phyloP scores from a whole-genome alignment of 495 filamentous ascomycete species.

The Xanthoparmelia taractica region DNA sequence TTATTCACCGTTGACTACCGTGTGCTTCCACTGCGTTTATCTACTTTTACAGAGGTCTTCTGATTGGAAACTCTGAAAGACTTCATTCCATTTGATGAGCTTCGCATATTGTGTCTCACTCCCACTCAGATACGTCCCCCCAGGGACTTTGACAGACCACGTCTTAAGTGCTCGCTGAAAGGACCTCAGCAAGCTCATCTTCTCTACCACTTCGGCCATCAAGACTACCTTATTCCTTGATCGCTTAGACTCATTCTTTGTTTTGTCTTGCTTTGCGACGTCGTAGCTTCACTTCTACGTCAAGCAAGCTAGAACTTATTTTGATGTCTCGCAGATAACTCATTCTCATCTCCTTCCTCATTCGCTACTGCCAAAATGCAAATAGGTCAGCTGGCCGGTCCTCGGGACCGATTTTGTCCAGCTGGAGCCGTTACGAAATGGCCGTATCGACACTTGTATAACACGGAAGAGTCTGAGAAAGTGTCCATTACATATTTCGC shows the following conservation, averaged over 20 bases:
- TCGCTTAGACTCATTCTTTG: neutral
- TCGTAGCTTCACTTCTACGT: neutral
- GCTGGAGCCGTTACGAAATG: slow-evolving; percentile 52
- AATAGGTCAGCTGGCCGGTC: slow-evolving; percentile 25
- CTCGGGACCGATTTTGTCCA: slow-evolving; percentile 48
- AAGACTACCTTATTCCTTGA: neutral
- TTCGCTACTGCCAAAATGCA: slow-evolving; percentile 5
- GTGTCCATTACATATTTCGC: slow-evolving; percentile 53
- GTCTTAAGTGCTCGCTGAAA: too few species aligned
- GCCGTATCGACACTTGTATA: slow-evolving; percentile 50
- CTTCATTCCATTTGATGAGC: neutral
- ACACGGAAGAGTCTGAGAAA: slow-evolving; percentile 32
- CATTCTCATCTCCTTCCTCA: neutral
- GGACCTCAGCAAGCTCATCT: neutral
- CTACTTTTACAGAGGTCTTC: too few species aligned
- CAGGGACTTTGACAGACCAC: too few species aligned
- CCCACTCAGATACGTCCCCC: too few species aligned
- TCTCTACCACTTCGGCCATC: neutral
- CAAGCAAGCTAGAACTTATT: neutral
- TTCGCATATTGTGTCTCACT: too few species aligned
- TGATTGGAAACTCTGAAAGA: neutral
- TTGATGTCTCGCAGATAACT: neutral
- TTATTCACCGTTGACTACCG: neutral
- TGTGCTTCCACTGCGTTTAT: too few species aligned
- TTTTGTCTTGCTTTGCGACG: neutral